These are phyloP conservation scores for Incumbomyces delicatus DNA, from an alignment of 2,329 filamentous ascomycete genomes.

Conservation along the genomic window DNA sequence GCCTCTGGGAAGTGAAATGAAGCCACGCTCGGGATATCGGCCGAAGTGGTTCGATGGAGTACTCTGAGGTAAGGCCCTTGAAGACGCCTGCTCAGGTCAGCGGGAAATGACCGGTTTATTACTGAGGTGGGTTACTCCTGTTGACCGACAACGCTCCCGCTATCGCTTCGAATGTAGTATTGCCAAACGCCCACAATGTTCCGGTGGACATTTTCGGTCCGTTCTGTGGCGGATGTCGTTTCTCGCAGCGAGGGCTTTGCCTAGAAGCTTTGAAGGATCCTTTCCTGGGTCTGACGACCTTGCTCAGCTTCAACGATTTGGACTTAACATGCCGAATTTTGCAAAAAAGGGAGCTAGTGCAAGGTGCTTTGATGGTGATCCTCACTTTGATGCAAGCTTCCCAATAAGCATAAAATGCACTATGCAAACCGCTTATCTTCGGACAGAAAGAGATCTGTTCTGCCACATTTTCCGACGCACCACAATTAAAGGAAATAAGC, in stretches of 20 bases:
- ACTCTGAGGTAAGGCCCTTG: not conserved
- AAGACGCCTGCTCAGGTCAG: not conserved
- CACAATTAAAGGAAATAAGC: no score
- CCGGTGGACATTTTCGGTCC: not conserved
- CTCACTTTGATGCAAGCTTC: no score
- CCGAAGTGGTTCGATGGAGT: not conserved
- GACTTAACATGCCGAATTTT: not conserved
- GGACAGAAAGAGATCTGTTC: no score
- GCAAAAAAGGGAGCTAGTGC: not conserved
- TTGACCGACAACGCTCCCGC: not conserved
- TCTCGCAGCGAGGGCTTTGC: not conserved
- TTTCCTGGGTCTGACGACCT: not conserved
- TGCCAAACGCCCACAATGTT: not conserved
- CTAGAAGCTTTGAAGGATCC: not conserved
- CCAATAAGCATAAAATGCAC: no score
- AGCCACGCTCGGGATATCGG: no score
- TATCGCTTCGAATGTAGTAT: not conserved
- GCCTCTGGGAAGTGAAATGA: not conserved
- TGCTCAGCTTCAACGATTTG: not conserved
- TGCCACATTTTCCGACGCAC: no score
- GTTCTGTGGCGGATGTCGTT: not conserved
- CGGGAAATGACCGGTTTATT: not conserved
- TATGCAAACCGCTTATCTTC: no score
- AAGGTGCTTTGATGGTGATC: not conserved
- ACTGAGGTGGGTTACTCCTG: not conserved